These are phyloP conservation scores for Naganishia vaughanmartiniae DNA, from an alignment of 768 basidiomycete species.

Conservation along the genomic window DNA sequence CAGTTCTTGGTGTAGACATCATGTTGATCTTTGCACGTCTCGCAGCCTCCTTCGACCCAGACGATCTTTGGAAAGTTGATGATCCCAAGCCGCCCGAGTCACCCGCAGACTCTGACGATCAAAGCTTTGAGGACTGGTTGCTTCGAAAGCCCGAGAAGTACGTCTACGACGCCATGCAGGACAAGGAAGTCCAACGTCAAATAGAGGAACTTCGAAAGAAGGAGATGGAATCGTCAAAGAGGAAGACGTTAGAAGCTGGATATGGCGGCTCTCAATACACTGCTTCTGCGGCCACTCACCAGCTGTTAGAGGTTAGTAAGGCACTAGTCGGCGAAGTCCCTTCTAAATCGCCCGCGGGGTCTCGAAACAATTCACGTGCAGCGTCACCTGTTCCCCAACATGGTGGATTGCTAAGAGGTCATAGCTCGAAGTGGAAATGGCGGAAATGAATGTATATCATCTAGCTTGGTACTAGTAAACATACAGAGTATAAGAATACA, in stretches of 20 bases:
- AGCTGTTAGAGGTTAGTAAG: slow-evolving; percentile 7
- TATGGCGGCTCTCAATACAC: slow-evolving; percentile 22
- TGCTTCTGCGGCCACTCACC: background rate
- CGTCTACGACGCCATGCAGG: slow-evolving; percentile 72
- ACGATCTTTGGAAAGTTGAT: slow-evolving; percentile 61
- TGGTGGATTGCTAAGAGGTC: background rate
- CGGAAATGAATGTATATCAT: slow-evolving; percentile 7
- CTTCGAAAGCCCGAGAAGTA: slow-evolving; percentile 60
- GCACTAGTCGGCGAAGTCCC: slow-evolving; percentile 9
- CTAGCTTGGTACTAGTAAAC: slow-evolving; percentile 1
- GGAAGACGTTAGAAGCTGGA: slow-evolving; percentile 16
- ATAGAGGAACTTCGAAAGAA: background rate
- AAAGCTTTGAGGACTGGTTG: slow-evolving; percentile 40
- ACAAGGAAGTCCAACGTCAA: slow-evolving; percentile 18
- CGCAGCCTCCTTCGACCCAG: slow-evolving; percentile 59
- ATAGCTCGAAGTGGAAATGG: slow-evolving; percentile 22
- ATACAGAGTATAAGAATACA: slow-evolving; percentile 6
- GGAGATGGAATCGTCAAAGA: slow-evolving; percentile 4
- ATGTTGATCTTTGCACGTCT: background rate
- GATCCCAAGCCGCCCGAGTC: slow-evolving; percentile 29
- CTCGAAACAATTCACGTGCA: background rate
- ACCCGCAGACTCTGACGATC: slow-evolving; percentile 40
- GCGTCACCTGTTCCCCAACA: slow-evolving; percentile 15
- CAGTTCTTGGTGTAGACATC: slow-evolving; percentile 22
- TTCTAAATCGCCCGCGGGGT: slow-evolving; percentile 7